Percentiles rank a stretch among this genome's conserved stretches.
These are phyloP conservation scores for Eucalyptus cloeziana DNA, from an alignment of 345 rosid genomes.

Conservation along the genomic window DNA sequence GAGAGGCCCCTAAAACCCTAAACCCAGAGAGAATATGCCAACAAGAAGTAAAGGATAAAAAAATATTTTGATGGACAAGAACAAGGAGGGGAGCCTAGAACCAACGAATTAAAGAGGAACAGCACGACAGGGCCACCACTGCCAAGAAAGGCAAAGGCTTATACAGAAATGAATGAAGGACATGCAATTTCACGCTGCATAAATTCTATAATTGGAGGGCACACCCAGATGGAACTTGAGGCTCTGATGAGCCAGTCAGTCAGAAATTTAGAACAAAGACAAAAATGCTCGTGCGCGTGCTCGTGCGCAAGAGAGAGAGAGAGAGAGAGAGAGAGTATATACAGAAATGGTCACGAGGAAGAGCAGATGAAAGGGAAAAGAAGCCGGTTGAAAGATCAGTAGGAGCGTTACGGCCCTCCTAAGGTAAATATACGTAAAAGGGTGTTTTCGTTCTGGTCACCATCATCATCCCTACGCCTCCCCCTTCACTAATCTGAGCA, in stretches of 20 bases:
- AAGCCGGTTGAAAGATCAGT: background rate
- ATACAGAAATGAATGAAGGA: background rate
- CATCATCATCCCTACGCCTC: background rate
- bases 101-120: background rate
- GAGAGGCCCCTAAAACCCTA: background rate
- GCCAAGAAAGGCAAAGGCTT: background rate
- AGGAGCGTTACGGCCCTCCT: background rate
- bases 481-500: background rate
- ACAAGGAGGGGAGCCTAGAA: background rate
- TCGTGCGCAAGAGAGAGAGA: background rate
- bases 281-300: background rate
- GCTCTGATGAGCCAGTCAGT: background rate
- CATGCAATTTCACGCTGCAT: background rate
- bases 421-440: background rate
- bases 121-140: background rate
- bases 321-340: background rate
- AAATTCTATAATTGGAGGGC: background rate
- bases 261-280: background rate
- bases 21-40: background rate
- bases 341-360: background rate
- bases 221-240: background rate
- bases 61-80: background rate
- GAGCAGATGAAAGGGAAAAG: background rate
- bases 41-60: background rate
- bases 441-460: background rate